phyloP scores from a whole-genome alignment of 306 rosid species.

The Cyclanthera cordifolia region DNA sequence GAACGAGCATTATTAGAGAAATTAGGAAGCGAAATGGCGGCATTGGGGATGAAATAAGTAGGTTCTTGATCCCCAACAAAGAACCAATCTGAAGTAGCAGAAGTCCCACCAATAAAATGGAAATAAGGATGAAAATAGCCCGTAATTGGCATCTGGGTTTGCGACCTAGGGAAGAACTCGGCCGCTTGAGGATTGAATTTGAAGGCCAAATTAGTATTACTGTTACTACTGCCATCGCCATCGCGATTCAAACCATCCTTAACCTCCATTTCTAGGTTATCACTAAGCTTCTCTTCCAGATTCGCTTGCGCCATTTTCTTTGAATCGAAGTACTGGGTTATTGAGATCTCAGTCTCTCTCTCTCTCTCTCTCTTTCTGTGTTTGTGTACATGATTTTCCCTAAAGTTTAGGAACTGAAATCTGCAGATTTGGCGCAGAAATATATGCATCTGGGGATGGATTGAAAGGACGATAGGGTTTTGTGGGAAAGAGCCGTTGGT shows the following conservation, averaged over 20 bases:
- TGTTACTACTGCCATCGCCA: neutral
- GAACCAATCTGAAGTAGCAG: constrained; percentile 56
- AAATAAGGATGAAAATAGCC: constrained; percentile 69
- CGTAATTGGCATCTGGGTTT: constrained; percentile 50
- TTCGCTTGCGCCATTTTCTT: constrained; percentile 19
- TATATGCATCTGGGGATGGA: neutral
- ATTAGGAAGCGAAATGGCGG: constrained; percentile 27
- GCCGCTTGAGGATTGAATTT: constrained; percentile 88
- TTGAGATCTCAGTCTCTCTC: constrained; percentile 9
- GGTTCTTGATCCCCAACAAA: constrained; percentile 63
- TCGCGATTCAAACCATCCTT: neutral
- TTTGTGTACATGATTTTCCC: neutral
- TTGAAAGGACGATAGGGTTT: neutral
- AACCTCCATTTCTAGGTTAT: neutral
- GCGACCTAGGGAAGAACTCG: constrained; percentile 84
- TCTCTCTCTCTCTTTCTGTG: neutral
- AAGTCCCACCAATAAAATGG: constrained; percentile 56
- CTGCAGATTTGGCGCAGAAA: constrained; percentile 6
- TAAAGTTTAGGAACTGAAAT: constrained; percentile 8
- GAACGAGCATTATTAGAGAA: constrained; percentile 41
- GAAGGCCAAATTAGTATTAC: constrained; percentile 23
- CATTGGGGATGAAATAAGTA: constrained; percentile 37
- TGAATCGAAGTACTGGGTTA: constrained; percentile 16
- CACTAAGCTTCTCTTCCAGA: neutral
- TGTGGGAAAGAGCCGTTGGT: neutral